Conservation (phyloP, 2,329 filamentous ascomycete species). For the Cladophialophora chaetospira region DNA sequence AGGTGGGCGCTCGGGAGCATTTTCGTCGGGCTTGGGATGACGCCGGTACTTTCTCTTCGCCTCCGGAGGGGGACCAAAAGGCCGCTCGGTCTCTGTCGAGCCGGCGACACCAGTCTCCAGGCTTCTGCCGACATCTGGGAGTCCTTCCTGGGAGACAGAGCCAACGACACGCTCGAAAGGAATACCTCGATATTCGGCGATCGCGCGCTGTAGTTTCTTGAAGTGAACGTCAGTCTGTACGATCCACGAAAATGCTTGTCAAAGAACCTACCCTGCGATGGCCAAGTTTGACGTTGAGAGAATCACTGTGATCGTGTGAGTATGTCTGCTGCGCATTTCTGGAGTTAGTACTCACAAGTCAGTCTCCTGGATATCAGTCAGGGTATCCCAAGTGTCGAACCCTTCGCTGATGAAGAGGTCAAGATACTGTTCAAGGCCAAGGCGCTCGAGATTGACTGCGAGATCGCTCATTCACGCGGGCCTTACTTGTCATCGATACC, state of each 20-base stretch:
- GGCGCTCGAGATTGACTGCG: conserved; percentile 67
- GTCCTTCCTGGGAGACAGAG: conserved; percentile 40
- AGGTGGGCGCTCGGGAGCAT: conserved; percentile 76
- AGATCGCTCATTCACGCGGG: conserved; percentile 62
- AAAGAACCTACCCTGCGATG: conserved; percentile 69
- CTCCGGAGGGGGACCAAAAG: conserved; percentile 18
- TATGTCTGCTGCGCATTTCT: neutral
- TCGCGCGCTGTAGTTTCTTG: conserved; percentile 80
- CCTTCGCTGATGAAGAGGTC: conserved; percentile 73
- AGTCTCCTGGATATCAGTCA: conserved; percentile 80
- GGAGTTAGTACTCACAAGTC: conserved; percentile 63
- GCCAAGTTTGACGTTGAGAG: conserved; percentile 74
- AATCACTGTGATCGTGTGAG: conserved; percentile 56
- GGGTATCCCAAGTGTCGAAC: conserved; percentile 82
- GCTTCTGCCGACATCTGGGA: conserved; percentile 41
- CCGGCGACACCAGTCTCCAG: conserved; percentile 37
- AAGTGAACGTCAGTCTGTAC: conserved; percentile 12
- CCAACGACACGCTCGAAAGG: conserved; percentile 49
- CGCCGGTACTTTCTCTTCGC: conserved; percentile 35
- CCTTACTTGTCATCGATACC: conserved; percentile 21
- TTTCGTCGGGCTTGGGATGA: conserved; percentile 66
- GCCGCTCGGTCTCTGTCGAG: conserved; percentile 15
- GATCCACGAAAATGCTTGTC: neutral
- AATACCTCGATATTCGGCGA: conserved; percentile 71
- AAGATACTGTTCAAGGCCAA: conserved; percentile 78